These are phyloP conservation scores for Globisporangium nunn DNA, from an alignment of 352 stramenopile species.

Conservation along the genomic window DNA sequence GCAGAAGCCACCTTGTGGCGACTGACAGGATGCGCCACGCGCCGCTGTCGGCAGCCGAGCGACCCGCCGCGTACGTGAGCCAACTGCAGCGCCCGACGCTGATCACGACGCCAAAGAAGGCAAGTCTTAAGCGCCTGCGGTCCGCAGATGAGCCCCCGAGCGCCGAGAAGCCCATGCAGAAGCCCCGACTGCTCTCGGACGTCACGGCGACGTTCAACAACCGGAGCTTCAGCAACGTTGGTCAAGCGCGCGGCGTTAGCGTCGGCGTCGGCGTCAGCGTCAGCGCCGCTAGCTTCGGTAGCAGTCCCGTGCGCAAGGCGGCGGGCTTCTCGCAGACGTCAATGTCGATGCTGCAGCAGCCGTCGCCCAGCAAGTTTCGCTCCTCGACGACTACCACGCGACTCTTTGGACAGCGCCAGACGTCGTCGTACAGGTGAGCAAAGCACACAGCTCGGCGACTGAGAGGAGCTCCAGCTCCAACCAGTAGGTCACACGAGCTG, in stretches of 20 bases:
- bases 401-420: slow-evolving; percentile 41
- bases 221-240: slow-evolving; percentile 15
- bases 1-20: slow-evolving; percentile 19
- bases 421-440: slow-evolving; percentile 17
- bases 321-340: slow-evolving; percentile 1
- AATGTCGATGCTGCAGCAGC: slow-evolving; percentile 12
- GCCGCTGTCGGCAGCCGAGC: slow-evolving; percentile 12
- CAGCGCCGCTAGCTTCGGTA: slow-evolving; percentile 4
- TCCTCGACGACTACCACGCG: slow-evolving; percentile 21
- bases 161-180: slow-evolving; percentile 45
- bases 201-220: slow-evolving; percentile 19
- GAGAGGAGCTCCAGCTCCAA: too few relatives aligned
- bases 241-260: slow-evolving; percentile 5
- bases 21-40: slow-evolving; percentile 25
- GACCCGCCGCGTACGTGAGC: slow-evolving; percentile 15
- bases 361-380: slow-evolving; percentile 49
- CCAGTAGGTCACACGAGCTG: slow-evolving; percentile 2
- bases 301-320: slow-evolving; percentile 12
- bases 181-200: slow-evolving; percentile 33
- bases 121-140: slow-evolving; percentile 45
- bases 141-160: slow-evolving; percentile 29
- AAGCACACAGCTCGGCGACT: not conserved
- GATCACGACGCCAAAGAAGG: slow-evolving; percentile 50
- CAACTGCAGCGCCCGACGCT: slow-evolving; percentile 35
- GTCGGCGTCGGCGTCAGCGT: not conserved